These are phyloP conservation scores for Bipolaris sorokiniana DNA, from an alignment of 2,329 filamentous ascomycete species.

Conservation along the genomic window DNA sequence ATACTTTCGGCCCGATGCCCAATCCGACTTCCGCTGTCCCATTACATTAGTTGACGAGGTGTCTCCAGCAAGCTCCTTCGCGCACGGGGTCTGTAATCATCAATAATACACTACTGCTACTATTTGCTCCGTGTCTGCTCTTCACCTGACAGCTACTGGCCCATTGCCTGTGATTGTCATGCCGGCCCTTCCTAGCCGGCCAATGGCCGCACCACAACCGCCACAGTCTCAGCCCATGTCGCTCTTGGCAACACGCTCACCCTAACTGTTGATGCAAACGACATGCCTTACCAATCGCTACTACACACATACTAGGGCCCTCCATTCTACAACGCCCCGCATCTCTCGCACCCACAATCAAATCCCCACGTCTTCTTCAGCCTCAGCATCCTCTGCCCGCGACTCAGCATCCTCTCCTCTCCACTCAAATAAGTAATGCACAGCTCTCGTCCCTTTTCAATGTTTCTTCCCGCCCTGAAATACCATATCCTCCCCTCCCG, in stretches of 20 bases:
- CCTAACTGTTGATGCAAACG: background rate
- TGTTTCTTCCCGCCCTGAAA: constrained; percentile 47
- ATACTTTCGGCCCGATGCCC: background rate
- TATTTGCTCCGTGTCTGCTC: background rate
- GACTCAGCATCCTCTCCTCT: constrained; percentile 51
- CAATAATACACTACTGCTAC: background rate
- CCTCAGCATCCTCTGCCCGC: constrained; percentile 46
- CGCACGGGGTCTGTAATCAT: background rate
- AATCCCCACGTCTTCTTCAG: constrained; percentile 55
- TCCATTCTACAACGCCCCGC: constrained; percentile 28
- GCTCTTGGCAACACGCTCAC: background rate
- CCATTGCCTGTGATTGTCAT: background rate
- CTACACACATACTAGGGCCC: background rate
- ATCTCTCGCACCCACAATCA: constrained; percentile 52
- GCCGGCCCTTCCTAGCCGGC: constrained; percentile 1
- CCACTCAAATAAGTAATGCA: constrained; percentile 58
- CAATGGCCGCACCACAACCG: background rate
- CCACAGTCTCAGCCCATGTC: background rate
- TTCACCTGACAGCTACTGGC: constrained; percentile 1
- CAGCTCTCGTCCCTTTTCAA: constrained; percentile 51
- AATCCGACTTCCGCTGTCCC: background rate
- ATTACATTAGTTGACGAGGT: background rate
- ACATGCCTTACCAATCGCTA: background rate
- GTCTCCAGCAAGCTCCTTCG: background rate
- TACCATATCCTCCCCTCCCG: constrained; percentile 51